These are phyloP conservation scores for Solanum rostratum DNA, from an alignment of 257 asterid genomes.

Conservation along the genomic window DNA sequence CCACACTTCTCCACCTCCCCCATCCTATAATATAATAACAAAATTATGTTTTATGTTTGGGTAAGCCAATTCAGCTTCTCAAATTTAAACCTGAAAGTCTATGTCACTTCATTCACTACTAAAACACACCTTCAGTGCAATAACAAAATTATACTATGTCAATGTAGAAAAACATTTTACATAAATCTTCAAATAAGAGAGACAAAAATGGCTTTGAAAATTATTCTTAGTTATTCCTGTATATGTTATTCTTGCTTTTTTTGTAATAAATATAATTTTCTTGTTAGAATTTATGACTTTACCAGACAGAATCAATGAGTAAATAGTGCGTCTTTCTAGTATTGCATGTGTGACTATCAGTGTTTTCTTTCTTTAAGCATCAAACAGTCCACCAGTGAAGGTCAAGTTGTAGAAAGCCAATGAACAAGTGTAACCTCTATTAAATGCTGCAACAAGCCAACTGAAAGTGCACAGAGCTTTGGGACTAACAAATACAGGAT, in stretches of 20 bases:
- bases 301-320: not conserved
- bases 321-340: not conserved
- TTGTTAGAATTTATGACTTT: not conserved
- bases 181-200: not conserved
- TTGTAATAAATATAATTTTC: not conserved
- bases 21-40: no score
- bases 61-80: no score
- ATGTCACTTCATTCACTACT: no score
- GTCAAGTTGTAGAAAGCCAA: constrained; percentile 2
- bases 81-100: no score
- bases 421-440: not conserved
- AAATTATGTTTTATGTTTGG: not conserved
- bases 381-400: not conserved
- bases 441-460: not conserved
- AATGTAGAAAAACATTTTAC: not conserved
- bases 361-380: not conserved
- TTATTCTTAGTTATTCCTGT: not conserved
- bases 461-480: not conserved
- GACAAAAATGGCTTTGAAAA: not conserved
- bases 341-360: not conserved
- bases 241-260: not conserved
- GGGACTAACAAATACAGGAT: not conserved
- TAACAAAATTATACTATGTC: no score
- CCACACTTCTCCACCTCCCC: not conserved
- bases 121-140: no score